Evolutionary conservation across 73 alveolate genomes (phyloP).

Genomic region (Paramecium pentaurelia): DNA sequence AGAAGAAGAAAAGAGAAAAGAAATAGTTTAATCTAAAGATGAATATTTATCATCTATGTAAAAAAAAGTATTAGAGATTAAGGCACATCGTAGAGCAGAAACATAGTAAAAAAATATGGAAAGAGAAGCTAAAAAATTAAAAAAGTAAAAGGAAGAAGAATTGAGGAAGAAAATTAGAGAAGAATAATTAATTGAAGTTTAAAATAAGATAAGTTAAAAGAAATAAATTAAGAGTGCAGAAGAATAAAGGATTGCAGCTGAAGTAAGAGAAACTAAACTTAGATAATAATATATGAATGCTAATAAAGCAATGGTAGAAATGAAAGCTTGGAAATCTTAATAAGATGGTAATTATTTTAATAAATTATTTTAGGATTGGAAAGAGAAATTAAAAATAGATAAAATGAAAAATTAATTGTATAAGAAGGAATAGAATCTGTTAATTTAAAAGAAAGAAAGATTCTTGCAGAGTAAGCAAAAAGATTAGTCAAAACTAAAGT

Average conservation of each 20-base stretch:
- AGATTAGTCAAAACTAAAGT: slow-evolving; percentile 72
- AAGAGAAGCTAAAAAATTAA: slow-evolving; percentile 80
- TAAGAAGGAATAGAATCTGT: slow-evolving; percentile 83
- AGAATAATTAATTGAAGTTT: slow-evolving; percentile 89
- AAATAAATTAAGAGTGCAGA: slow-evolving; percentile 86
- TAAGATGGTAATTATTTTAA: slow-evolving; percentile 73
- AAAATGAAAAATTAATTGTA: slow-evolving; percentile 87
- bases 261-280: slow-evolving; percentile 90
- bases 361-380: slow-evolving; percentile 72
- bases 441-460: slow-evolving; percentile 80
- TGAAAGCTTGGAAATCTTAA: slow-evolving; percentile 92
- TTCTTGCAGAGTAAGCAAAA: slow-evolving; percentile 77
- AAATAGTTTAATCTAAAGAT: slow-evolving; percentile 78
- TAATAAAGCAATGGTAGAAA: slow-evolving; percentile 93
- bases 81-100: slow-evolving; percentile 1
- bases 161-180: slow-evolving; percentile 86
- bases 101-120: slow-evolving; percentile 69
- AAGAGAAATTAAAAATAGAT: slow-evolving; percentile 90
- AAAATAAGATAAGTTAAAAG: slow-evolving; percentile 87
- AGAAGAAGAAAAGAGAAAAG: slow-evolving; percentile 82
- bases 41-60: slow-evolving; percentile 46
- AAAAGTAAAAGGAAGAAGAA: slow-evolving; percentile 77
- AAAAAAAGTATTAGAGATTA: slow-evolving; percentile 57
- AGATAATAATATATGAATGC: slow-evolving; percentile 94
- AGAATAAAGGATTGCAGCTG: slow-evolving; percentile 93